Evolutionary conservation across 345 rosid species (phyloP), one percentile per base, ranked within the genome.

Genomic region (Dipteronia sinensis): DNA sequence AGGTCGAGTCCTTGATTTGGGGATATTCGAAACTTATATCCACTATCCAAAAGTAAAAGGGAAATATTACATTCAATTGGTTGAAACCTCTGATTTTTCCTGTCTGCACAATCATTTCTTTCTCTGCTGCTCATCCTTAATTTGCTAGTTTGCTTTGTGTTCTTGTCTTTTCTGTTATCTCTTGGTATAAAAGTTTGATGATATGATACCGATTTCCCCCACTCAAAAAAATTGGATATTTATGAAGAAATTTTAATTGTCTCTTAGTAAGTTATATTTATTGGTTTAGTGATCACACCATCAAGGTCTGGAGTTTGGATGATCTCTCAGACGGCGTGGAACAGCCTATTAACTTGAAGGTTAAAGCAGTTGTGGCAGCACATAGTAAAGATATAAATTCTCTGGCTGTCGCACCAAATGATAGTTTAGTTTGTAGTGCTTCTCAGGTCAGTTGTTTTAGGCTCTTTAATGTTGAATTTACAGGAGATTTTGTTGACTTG

Each of bases 311-410:
- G 99, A 90, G 85, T 83, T 78, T 88, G 61, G 97, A 94, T 81
- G 93, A 87, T 49, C 80, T 92, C 77, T 82, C 92, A 46, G 89
- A 91, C 74, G 85, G 86, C 76, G 66, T 65, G 3, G 90, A 86
- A 74, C 88, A 89, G 74, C 94, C 97, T 66, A 65, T 84, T 71
- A 79, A 78, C 83, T 91, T 96, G 87, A 96, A 90, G 87, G 83
- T 92, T 56, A 94, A 91, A 88, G 95, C 98, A 85, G 91, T 90
- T 79, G 95, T 96, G 3, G 94, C 97, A 49, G 98, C 99, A 29
- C 99, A 96, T 79, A 91, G 90, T 76, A 96, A 94, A 79, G 98
- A 92, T 83, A 94, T 96, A 79, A 96, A 93, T 85, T 91, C 97
- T 0, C 77, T 96, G 79, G 99, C 97, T 59, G 83, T 96, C 74